These are phyloP conservation scores for Alternaria gaisen DNA, from an alignment of 2,329 filamentous ascomycete genomes.

Conservation along the genomic window DNA sequence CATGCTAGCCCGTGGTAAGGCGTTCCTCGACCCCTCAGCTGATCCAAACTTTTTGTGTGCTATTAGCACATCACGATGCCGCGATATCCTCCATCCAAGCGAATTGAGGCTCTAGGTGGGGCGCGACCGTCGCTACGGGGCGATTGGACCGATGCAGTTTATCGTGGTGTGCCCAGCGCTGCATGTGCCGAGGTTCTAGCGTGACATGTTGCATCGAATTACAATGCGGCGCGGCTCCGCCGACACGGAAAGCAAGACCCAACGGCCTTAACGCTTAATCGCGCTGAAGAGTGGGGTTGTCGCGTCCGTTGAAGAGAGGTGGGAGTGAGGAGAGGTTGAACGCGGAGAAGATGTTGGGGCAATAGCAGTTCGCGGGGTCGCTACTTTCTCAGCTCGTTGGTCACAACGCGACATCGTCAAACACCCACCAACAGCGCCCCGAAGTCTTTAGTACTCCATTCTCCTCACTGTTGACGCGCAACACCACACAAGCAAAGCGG, in stretches of 20 bases:
- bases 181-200: conserved; percentile 1
- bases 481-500: background rate
- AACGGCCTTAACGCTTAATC: background rate
- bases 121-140: background rate
- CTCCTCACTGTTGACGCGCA: background rate
- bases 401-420: background rate
- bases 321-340: conserved; percentile 2
- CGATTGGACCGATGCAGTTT: background rate
- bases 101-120: conserved; percentile 3
- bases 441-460: background rate
- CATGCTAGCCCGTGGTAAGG: background rate
- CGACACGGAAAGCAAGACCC: background rate
- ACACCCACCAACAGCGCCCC: background rate
- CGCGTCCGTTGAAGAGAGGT: background rate
- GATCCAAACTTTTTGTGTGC: background rate
- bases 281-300: conserved; percentile 1
- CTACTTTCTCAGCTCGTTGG: background rate
- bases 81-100: background rate
- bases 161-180: background rate
- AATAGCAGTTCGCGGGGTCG: background rate
- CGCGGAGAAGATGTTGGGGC: background rate
- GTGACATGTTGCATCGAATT: background rate
- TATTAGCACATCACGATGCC: background rate
- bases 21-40: background rate
- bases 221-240: background rate